These are phyloP conservation scores for Podaxis sp. DNA, from an alignment of 768 basidiomycete genomes.

Conservation along the genomic window DNA sequence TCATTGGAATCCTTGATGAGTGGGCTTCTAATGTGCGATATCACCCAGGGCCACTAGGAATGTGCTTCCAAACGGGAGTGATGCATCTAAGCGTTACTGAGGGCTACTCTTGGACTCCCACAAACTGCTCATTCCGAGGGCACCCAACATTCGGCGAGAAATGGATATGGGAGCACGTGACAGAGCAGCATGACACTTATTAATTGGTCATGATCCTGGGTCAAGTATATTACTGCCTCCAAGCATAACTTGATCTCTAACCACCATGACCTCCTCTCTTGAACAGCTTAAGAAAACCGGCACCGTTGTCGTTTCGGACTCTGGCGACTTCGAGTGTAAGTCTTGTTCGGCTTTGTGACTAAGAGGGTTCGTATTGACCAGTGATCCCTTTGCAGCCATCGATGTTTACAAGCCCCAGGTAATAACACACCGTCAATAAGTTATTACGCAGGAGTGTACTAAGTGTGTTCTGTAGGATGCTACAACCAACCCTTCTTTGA, in stretches of 20 bases:
- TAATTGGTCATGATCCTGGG: neutral
- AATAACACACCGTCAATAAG: slow-evolving; percentile 13
- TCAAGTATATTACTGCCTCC: slow-evolving; percentile 2
- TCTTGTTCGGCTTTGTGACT: slow-evolving; percentile 4
- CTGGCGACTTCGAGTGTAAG: slow-evolving; percentile 89
- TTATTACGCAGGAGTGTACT: neutral
- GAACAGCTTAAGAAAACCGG: slow-evolving; percentile 86
- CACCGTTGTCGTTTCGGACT: slow-evolving; percentile 96
- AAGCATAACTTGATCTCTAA: slow-evolving; percentile 15
- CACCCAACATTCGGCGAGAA: neutral
- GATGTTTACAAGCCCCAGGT: slow-evolving; percentile 95
- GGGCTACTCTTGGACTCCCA: neutral
- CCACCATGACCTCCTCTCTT: slow-evolving; percentile 75
- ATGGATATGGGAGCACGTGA: neutral
- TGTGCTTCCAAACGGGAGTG: neutral
- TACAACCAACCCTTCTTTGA: slow-evolving; percentile 95
- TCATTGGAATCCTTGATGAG: neutral
- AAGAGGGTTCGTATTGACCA: slow-evolving; percentile 16
- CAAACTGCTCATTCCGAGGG: neutral
- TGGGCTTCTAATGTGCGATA: neutral
- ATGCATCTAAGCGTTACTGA: neutral
- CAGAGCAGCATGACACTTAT: neutral
- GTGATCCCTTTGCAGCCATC: slow-evolving; percentile 56
- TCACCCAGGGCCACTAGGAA: neutral
- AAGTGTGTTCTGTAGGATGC: slow-evolving; percentile 61